Evolutionary conservation across 140 eudicot species (phyloP).

Genomic region (Senecio squalidus): DNA sequence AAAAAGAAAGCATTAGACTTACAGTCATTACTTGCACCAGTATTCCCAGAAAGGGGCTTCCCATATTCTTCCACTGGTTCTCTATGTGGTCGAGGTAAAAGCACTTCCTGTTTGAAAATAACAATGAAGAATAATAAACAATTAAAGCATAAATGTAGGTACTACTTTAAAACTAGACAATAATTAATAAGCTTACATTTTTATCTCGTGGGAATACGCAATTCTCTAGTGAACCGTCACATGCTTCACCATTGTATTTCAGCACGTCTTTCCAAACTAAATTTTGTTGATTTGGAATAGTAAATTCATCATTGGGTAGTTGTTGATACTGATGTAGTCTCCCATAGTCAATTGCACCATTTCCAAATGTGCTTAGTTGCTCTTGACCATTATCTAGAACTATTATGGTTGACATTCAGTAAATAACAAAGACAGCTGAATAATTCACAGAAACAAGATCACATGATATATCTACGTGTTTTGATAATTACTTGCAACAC

Average conservation of each 20-base stretch:
- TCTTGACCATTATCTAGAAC: slow-evolving; percentile 18
- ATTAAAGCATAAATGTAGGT: neutral
- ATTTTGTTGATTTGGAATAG: slow-evolving; percentile 25
- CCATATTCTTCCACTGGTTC: slow-evolving; percentile 30
- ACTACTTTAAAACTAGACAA: neutral
- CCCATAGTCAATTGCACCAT: slow-evolving; percentile 29
- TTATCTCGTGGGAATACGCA: slow-evolving; percentile 23
- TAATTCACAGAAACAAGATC: neutral
- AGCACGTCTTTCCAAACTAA: slow-evolving; percentile 50
- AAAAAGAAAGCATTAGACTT: slow-evolving; percentile 29
- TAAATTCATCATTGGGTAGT: slow-evolving; percentile 12
- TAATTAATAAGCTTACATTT: slow-evolving; percentile 30
- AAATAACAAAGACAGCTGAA: slow-evolving; percentile 2
- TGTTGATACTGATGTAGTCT: slow-evolving; percentile 32
- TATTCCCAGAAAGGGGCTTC: slow-evolving; percentile 20
- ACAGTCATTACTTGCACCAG: slow-evolving; percentile 27
- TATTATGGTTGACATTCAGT: slow-evolving; percentile 7
- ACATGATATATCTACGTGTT: slow-evolving; percentile 4
- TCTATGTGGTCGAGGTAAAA: slow-evolving; percentile 16
- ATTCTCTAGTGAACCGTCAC: slow-evolving; percentile 28
- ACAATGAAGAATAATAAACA: neutral
- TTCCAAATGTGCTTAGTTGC: slow-evolving; percentile 11
- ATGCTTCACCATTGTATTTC: slow-evolving; percentile 27
- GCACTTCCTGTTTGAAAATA: slow-evolving; percentile 32
- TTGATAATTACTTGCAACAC: slow-evolving; percentile 21